A percentile compares a stretch with the other conserved stretches of the same genome.
Evolutionary conservation across 805 yeast genomes (phyloP).

Genomic region (Trichomonascus vanleenenianus): DNA sequence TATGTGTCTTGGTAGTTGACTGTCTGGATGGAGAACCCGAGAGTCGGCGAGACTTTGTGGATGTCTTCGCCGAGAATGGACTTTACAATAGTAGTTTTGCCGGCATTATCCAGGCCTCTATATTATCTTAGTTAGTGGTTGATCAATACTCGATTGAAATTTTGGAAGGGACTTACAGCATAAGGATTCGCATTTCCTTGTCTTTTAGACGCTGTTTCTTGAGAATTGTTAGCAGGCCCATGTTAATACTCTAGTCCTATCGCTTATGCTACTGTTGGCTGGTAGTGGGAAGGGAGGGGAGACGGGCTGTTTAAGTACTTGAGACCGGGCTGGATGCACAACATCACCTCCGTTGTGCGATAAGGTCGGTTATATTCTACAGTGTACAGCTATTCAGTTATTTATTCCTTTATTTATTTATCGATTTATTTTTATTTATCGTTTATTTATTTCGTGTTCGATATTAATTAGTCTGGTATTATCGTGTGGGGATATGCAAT

Average conservation of each 20-base stretch:
- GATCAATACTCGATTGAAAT: background rate
- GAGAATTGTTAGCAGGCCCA: conserved; percentile 79
- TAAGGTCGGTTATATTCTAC: too few relatives aligned
- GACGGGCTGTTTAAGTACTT: background rate
- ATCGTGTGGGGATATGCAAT: background rate
- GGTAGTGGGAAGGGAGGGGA: background rate
- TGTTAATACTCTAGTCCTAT: conserved; percentile 26
- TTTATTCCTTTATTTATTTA: too few relatives aligned
- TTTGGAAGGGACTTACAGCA: conserved; percentile 34
- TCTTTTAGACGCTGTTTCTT: conserved; percentile 79
- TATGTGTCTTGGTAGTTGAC: conserved; percentile 32
- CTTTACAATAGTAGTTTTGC: conserved; percentile 79
- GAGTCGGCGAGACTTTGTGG: conserved; percentile 66
- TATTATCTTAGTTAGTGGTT: too few relatives aligned
- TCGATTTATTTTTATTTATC: too few relatives aligned
- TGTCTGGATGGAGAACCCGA: conserved; percentile 80
- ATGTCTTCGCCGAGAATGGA: conserved; percentile 44
- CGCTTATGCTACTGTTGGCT: background rate
- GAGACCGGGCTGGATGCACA: background rate
- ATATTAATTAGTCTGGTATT: too few relatives aligned
- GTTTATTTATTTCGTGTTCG: too few relatives aligned
- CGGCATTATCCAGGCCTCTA: conserved; percentile 80
- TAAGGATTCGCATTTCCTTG: conserved; percentile 61
- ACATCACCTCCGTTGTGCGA: too few relatives aligned
- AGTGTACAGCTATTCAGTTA: too few relatives aligned